Percentiles rank a stretch among this genome's conserved stretches.
phyloP scores from a whole-genome alignment of 1,284 basidiomycete species.

The Fomitopsis betulina region DNA sequence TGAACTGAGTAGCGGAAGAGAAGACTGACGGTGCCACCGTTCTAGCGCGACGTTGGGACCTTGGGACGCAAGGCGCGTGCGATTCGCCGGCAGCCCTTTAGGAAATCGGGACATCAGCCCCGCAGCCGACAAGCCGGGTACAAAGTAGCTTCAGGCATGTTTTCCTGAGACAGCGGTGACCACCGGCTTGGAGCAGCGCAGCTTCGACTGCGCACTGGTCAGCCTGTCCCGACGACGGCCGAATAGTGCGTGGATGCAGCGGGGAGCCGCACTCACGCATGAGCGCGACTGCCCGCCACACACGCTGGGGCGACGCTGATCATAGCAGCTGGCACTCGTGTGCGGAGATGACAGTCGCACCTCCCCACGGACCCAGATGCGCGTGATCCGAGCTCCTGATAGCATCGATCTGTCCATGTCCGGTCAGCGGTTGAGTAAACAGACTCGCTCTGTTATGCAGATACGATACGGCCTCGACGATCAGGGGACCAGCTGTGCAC shows the following conservation, averaged over 20 bases:
- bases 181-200: not conserved
- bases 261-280: not conserved
- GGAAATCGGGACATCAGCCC: not conserved
- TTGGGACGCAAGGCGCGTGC: not conserved
- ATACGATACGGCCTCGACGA: slow-evolving; percentile 2
- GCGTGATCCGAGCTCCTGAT: slow-evolving; percentile 1
- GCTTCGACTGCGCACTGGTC: not conserved
- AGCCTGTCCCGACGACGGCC: not conserved
- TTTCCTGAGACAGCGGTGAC: not conserved
- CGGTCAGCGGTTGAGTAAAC: not conserved
- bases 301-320: not conserved
- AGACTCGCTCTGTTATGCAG: slow-evolving; percentile 1
- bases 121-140: not conserved
- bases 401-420: not conserved
- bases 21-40: not conserved
- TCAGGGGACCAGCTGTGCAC: slow-evolving; percentile 2
- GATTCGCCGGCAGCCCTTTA: not conserved
- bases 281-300: not conserved
- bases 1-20: not conserved
- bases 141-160: not conserved
- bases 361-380: not conserved
- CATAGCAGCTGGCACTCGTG: not conserved
- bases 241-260: not conserved
- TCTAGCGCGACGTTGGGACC: slow-evolving; percentile 1
- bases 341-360: not conserved